phyloP scores from a whole-genome alignment of 805 yeast genomes.

The Scheffersomyces coipomensis region DNA sequence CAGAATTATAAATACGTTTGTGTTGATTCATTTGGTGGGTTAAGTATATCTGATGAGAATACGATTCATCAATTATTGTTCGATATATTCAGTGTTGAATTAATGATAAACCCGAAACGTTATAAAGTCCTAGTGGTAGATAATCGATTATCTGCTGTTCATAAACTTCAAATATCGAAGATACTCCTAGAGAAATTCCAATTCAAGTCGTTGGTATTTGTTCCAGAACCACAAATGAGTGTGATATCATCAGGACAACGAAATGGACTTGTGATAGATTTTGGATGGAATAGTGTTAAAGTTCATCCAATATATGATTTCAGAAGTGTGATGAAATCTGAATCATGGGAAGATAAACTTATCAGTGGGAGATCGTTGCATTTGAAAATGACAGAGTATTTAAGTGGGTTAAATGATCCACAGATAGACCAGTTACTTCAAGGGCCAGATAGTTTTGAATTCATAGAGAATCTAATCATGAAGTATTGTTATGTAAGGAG shows the following conservation, averaged over 20 bases:
- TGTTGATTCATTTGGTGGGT: slow-evolving; percentile 1
- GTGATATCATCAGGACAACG: slow-evolving; percentile 18
- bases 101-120: slow-evolving; percentile 16
- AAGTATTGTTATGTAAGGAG: slow-evolving; percentile 10
- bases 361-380: slow-evolving; percentile 16
- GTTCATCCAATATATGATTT: slow-evolving; percentile 22
- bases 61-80: slow-evolving; percentile 10
- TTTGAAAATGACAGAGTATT: slow-evolving; percentile 12
- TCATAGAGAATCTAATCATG: slow-evolving; percentile 14
- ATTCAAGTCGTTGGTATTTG: slow-evolving; percentile 21
- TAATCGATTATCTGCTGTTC: slow-evolving; percentile 9
- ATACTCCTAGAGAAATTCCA: slow-evolving; percentile 20
- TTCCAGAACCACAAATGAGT: slow-evolving; percentile 16
- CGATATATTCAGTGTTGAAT: slow-evolving; percentile 10
- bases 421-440: not conserved
- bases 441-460: slow-evolving; percentile 11
- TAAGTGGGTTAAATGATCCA: slow-evolving; percentile 6
- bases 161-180: slow-evolving; percentile 15
- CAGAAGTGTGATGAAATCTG: slow-evolving; percentile 11
- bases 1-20: too few relatives aligned
- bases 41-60: slow-evolving; percentile 5
- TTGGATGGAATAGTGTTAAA: slow-evolving; percentile 23
- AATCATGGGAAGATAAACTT: not conserved
- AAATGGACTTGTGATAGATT: slow-evolving; percentile 26
- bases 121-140: slow-evolving; percentile 21